These are phyloP conservation scores for Xylaria sp. DNA, from an alignment of 2,329 filamentous ascomycete species.

Conservation along the genomic window DNA sequence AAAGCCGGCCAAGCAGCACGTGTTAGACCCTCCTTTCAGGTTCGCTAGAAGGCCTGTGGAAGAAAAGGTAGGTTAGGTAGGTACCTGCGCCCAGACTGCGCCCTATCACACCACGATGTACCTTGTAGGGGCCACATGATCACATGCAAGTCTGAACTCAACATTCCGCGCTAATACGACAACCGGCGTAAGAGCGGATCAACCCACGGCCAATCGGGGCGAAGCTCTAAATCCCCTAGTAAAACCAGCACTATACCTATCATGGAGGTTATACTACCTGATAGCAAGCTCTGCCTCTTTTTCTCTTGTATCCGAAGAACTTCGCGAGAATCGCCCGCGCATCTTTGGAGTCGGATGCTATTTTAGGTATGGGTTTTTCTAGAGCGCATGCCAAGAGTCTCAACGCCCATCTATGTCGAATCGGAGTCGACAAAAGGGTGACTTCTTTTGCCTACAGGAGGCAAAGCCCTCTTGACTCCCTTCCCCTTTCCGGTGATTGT, in stretches of 20 bases:
- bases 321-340: not conserved
- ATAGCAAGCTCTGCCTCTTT: not conserved
- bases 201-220: conserved; percentile 4
- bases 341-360: not conserved
- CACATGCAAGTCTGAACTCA: conserved; percentile 45
- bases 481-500: not conserved
- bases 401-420: conserved; percentile 3
- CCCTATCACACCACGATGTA: not conserved
- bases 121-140: conserved; percentile 38
- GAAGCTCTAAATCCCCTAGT: not conserved
- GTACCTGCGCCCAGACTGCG: not conserved
- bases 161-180: not conserved
- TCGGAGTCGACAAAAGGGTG: not conserved
- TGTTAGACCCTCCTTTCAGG: conserved; percentile 41
- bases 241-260: not conserved
- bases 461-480: not conserved
- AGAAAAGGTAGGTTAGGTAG: conserved; percentile 1
- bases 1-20: conserved; percentile 40
- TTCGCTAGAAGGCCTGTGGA: not conserved
- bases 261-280: not conserved
- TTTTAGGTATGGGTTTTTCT: conserved; percentile 14
- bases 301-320: not conserved
- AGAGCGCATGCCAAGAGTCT: conserved; percentile 34
- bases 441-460: not conserved
- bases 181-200: conserved; percentile 2